Conservation (phyloP, 1,284 basidiomycete species). For the Boletus semigastroideus region DNA sequence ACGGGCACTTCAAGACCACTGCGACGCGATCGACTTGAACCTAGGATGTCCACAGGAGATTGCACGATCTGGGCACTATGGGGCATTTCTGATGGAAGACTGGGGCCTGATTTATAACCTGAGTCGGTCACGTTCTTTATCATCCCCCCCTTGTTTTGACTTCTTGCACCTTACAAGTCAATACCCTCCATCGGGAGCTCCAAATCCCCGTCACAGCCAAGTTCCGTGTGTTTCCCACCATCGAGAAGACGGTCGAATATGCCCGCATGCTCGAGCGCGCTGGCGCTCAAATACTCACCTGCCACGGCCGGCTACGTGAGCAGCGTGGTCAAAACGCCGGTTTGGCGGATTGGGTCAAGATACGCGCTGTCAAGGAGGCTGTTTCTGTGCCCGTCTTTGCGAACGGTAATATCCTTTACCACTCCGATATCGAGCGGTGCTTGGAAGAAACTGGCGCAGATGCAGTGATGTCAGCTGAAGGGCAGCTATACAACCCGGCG, state of each 20-base stretch:
- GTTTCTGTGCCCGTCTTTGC: slow-evolving; percentile 94
- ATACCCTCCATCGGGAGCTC: slow-evolving; percentile 81
- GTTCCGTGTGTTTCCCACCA: slow-evolving; percentile 86
- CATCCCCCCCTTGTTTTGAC: background rate
- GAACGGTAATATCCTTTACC: slow-evolving; percentile 94
- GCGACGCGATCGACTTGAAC: slow-evolving; percentile 95
- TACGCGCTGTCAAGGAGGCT: slow-evolving; percentile 82
- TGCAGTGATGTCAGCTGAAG: slow-evolving; percentile 95
- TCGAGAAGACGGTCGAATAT: slow-evolving; percentile 89
- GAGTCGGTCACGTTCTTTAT: slow-evolving; percentile 54
- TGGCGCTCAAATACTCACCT: slow-evolving; percentile 93
- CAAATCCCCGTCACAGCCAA: slow-evolving; percentile 93
- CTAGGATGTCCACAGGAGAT: slow-evolving; percentile 97
- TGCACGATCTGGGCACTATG: slow-evolving; percentile 85
- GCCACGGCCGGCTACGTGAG: slow-evolving; percentile 89
- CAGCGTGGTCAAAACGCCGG: slow-evolving; percentile 86
- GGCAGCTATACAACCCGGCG: slow-evolving; percentile 91
- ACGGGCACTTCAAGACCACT: slow-evolving; percentile 67
- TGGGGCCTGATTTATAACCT: slow-evolving; percentile 85
- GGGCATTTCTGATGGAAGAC: slow-evolving; percentile 91
- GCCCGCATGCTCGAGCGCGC: slow-evolving; percentile 94
- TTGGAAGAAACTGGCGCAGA: slow-evolving; percentile 83
- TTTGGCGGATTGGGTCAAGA: slow-evolving; percentile 84
- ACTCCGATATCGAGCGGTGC: slow-evolving; percentile 78
- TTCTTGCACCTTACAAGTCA: slow-evolving; percentile 50